Conservation (phyloP, 2,329 filamentous ascomycete species). For the Phoma sp. region DNA sequence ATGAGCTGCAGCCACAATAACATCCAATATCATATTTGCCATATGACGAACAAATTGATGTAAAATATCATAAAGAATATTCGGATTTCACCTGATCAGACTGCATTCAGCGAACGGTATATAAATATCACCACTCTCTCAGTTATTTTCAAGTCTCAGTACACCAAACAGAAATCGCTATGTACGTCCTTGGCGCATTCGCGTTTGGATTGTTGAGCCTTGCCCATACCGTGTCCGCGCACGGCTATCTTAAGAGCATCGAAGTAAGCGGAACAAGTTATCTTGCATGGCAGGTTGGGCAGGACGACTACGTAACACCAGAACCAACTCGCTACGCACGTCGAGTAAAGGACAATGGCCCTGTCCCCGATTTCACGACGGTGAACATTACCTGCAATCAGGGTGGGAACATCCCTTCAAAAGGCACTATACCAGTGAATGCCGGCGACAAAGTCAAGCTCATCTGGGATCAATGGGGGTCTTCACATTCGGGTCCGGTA, state of each 20-base stretch:
- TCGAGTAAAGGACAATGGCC: conserved; percentile 23
- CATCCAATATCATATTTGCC: too few species aligned
- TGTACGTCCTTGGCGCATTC: neutral
- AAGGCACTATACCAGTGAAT: conserved; percentile 28
- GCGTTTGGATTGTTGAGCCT: neutral
- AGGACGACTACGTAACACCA: conserved; percentile 25
- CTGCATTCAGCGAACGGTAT: too few species aligned
- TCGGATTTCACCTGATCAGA: too few species aligned
- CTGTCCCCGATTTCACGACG: conserved; percentile 25
- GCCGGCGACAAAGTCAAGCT: conserved; percentile 34
- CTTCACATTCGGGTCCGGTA: conserved; percentile 44
- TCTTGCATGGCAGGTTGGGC: conserved; percentile 24
- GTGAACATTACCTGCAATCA: conserved; percentile 29
- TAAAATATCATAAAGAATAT: too few species aligned
- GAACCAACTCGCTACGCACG: conserved; percentile 24
- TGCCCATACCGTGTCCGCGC: conserved; percentile 4
- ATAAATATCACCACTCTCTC: too few species aligned
- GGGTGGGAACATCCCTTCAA: conserved; percentile 31
- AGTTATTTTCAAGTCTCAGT: too few species aligned
- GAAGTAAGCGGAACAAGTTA: conserved; percentile 23
- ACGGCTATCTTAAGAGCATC: conserved; percentile 25
- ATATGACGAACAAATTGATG: too few species aligned
- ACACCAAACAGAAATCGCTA: neutral
- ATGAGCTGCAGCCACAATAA: too few species aligned
- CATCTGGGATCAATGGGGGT: conserved; percentile 44